These are phyloP conservation scores for Castanea sativa DNA, from an alignment of 306 rosid species.

Conservation along the genomic window DNA sequence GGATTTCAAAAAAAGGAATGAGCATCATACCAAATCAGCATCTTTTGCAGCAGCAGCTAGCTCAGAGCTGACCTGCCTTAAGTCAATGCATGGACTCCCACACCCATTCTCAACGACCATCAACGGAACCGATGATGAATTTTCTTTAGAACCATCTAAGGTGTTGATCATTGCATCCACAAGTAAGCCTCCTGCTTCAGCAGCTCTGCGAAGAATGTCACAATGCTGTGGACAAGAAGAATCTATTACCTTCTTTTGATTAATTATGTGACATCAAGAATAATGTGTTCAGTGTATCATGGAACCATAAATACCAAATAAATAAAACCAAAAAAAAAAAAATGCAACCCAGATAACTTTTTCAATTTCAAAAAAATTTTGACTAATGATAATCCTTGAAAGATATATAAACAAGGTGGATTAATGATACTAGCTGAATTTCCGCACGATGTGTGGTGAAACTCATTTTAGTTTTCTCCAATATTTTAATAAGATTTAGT, in stretches of 20 bases:
- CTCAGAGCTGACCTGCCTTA: constrained; percentile 98
- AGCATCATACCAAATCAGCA: constrained; percentile 76
- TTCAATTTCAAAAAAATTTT: background rate
- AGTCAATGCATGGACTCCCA: constrained; percentile 96
- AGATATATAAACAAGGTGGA: background rate
- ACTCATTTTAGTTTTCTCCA: no score
- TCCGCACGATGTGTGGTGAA: no score
- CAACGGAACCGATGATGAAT: constrained; percentile 56
- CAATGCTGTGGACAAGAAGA: constrained; percentile 68
- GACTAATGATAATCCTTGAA: background rate
- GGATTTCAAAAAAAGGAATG: constrained; percentile 5
- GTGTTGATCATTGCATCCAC: constrained; percentile 88
- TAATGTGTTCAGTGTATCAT: background rate
- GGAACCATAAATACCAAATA: constrained; percentile 3
- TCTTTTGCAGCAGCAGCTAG: constrained; percentile 93
- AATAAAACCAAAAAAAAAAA: background rate
- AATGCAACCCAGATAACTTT: background rate
- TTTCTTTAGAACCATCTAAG: constrained; percentile 51
- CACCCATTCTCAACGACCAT: constrained; percentile 98
- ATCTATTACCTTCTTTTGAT: constrained; percentile 24
- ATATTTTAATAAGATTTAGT: no score
- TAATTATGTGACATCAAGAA: background rate
- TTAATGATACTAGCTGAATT: background rate
- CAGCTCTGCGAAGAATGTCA: constrained; percentile 92
- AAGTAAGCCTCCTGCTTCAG: constrained; percentile 92